A percentile compares a stretch with the other conserved stretches of the same genome.
Conservation (phyloP, 257 asterid species). For the Scutellaria barbata region DNA sequence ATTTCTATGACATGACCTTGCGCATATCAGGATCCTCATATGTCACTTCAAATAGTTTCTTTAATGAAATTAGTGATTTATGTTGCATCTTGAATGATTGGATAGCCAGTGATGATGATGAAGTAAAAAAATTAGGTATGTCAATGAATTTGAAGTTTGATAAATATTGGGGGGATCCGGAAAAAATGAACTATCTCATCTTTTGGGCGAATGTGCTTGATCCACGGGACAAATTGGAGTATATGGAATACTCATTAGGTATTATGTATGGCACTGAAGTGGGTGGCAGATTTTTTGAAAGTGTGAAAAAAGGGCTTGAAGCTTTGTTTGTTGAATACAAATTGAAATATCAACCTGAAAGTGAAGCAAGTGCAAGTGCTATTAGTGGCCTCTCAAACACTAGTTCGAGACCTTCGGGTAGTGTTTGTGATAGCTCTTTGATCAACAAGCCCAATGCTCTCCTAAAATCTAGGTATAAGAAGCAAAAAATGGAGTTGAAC, state of each 20-base stretch:
- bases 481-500: not conserved
- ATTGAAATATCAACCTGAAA: not conserved
- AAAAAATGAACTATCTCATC: not conserved
- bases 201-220: conserved; percentile 15
- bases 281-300: not conserved
- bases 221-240: not conserved
- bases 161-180: conserved; percentile 1
- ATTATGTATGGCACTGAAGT: not conserved
- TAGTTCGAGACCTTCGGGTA: not conserved
- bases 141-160: not conserved
- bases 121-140: not conserved
- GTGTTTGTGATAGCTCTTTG: not conserved
- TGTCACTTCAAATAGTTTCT: too few species aligned
- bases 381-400: not conserved
- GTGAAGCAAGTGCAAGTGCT: not conserved
- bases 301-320: not conserved
- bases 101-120: not conserved
- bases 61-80: not conserved
- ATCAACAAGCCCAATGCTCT: not conserved
- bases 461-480: not conserved
- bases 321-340: not conserved
- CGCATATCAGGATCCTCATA: too few species aligned
- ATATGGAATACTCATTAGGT: not conserved
- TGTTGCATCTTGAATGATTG: not conserved
- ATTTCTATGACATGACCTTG: too few species aligned